These are phyloP conservation scores for Penicillium goetzii DNA, from an alignment of 495 filamentous ascomycete genomes.

Conservation along the genomic window DNA sequence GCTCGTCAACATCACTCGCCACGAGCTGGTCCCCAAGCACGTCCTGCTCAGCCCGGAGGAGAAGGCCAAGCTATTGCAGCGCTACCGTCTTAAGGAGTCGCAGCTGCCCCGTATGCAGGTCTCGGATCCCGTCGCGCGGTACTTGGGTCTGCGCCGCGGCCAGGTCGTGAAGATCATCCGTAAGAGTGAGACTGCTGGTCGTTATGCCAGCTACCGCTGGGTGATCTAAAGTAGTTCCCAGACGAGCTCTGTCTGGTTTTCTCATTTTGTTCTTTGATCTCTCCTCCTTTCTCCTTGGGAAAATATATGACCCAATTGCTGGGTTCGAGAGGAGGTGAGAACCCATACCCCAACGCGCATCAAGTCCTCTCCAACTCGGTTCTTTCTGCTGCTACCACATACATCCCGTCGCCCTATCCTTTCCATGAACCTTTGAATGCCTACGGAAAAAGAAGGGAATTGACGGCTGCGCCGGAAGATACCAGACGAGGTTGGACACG, in stretches of 20 bases:
- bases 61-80: slow-evolving; percentile 77
- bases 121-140: slow-evolving; percentile 89
- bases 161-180: slow-evolving; percentile 99
- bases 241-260: neutral
- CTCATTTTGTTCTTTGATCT: slow-evolving; percentile 1
- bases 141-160: slow-evolving; percentile 86
- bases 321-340: slow-evolving; percentile 4
- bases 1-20: slow-evolving; percentile 96
- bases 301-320: neutral
- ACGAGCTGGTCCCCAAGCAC: slow-evolving; percentile 95
- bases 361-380: slow-evolving; percentile 20
- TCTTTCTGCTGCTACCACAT: slow-evolving; percentile 9
- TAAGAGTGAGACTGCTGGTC: slow-evolving; percentile 65
- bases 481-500: slow-evolving; percentile 23
- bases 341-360: slow-evolving; percentile 23
- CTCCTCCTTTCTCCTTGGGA: neutral
- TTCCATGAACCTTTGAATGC: neutral
- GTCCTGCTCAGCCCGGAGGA: slow-evolving; percentile 87
- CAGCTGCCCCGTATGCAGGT: slow-evolving; percentile 91
- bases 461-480: slow-evolving; percentile 3
- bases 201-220: slow-evolving; percentile 67
- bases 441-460: neutral
- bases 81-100: slow-evolving; percentile 95
- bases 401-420: neutral
- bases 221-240: slow-evolving; percentile 50